Evolutionary conservation across 208 protist genomes (phyloP), one percentile per base, ranked within the genome.

Genomic region (Crithidia brevicula): DNA sequence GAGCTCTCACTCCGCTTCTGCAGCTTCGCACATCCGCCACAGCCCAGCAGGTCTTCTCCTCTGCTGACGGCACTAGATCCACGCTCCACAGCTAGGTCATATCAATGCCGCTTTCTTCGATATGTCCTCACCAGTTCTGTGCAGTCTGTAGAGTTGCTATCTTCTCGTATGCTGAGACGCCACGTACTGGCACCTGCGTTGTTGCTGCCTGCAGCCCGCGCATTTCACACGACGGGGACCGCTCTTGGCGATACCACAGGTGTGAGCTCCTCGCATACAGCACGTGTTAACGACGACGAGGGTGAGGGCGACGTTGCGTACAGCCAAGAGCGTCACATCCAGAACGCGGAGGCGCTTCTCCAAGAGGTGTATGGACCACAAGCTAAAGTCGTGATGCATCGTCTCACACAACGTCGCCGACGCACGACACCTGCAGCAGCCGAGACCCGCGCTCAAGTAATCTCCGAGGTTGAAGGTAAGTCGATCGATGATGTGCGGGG

Each of bases 301-400:
- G 8, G 28, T 1, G 9, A 16, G 34, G 28, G 18, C 16, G 33
- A 47, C 38, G 22, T 25, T 42, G n/a, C 18, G 34, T 77, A 77
- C 52, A 30, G 77, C 25, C 20, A 63, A 23, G 74, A 90, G 4
- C 53, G 60, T 1, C 79, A 85, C 56, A 30, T 90, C 3, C 75
- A 59, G 15, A 81, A 82, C 23, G 86, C 91, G 15, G 81, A 92
- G 46, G 57, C 42, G 18, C 43, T 81, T 25, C 56, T 96, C 49
- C 77, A 79, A 31, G 73, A 88, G 43, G 56, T 78, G 30, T 96
- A 86, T 52, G 91, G 91, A 1, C 91, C 88, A 0, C 81, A 93
- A 25, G 88, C 91, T 3, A 92, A 93, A 51, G 30, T 96, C 0
- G 74, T 90, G 25, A 49, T 94, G 31, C 82, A 84, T 30, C 72